A percentile compares a stretch with the other conserved stretches of the same genome.
Evolutionary conservation across 768 basidiomycete genomes (phyloP).

Genomic region (Russula lepida): DNA sequence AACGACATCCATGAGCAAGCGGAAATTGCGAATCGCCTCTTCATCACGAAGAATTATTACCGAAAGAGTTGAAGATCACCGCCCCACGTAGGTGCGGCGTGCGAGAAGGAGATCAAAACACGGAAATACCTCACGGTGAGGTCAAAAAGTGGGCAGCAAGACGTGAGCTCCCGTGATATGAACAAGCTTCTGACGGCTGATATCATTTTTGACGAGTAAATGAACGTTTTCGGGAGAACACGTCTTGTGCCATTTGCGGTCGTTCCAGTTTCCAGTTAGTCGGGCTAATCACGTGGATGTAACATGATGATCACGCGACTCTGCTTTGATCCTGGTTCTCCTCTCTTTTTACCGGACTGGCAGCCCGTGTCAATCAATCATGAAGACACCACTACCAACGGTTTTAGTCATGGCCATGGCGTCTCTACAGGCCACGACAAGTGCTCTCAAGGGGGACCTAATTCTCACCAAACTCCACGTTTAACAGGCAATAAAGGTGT

Average conservation of each 20-base stretch:
- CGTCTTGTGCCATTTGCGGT: not conserved
- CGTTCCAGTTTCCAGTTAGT: no score
- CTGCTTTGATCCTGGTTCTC: no score
- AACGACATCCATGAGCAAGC: not conserved
- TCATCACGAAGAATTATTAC: not conserved
- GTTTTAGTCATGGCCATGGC: not conserved
- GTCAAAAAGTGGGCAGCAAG: slow-evolving; percentile 1
- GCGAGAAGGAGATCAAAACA: slow-evolving; percentile 4
- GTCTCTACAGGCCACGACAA: not conserved
- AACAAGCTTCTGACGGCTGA: not conserved
- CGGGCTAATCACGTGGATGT: not conserved
- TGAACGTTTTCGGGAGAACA: not conserved
- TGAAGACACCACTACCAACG: no score
- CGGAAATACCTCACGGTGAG: slow-evolving; percentile 4
- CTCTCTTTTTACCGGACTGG: no score
- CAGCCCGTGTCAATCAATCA: no score
- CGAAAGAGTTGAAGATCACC: not conserved
- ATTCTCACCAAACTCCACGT: no score
- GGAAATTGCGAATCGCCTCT: not conserved
- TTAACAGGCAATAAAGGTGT: no score
- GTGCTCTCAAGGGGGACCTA: not conserved
- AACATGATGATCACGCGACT: no score
- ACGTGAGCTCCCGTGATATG: not conserved
- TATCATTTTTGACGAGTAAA: not conserved
- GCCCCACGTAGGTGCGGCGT: slow-evolving; percentile 1